Conservation (phyloP, 2,329 filamentous ascomycete genomes). For the Colletotrichum sansevieriae region DNA sequence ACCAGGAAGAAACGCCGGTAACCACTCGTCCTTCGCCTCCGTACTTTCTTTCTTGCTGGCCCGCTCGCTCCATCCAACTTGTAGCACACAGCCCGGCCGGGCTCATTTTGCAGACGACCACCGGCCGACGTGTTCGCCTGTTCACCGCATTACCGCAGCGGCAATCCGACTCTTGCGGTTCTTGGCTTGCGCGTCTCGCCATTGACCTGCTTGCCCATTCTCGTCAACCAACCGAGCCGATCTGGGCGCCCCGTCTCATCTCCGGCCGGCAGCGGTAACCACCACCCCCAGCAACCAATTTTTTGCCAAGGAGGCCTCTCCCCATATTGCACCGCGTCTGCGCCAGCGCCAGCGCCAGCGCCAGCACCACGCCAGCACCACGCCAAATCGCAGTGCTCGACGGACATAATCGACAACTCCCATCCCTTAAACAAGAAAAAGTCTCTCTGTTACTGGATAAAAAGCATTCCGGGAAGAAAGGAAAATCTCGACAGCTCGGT, state of each 20-base stretch:
- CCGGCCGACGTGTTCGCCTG: slow-evolving; percentile 5
- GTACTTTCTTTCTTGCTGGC: neutral
- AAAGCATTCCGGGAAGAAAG: slow-evolving; percentile 3
- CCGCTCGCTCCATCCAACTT: slow-evolving; percentile 4
- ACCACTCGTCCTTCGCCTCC: neutral
- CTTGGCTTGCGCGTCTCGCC: slow-evolving; percentile 25
- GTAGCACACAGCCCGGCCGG: slow-evolving; percentile 26
- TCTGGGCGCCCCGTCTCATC: slow-evolving; percentile 21
- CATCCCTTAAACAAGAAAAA: too few species aligned
- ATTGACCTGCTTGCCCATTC: neutral
- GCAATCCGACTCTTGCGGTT: slow-evolving; percentile 10
- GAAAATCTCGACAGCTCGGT: slow-evolving; percentile 31
- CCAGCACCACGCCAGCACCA: neutral
- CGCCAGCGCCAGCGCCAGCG: neutral
- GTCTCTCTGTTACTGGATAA: neutral
- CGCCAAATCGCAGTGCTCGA: neutral
- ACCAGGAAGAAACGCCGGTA: neutral
- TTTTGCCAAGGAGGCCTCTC: slow-evolving; percentile 34
- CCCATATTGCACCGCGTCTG: neutral
- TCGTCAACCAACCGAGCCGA: neutral
- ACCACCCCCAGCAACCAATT: neutral
- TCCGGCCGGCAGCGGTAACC: slow-evolving; percentile 10
- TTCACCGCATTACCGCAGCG: neutral
- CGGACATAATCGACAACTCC: neutral
- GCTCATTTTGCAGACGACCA: slow-evolving; percentile 4